Conservation (phyloP, 495 filamentous ascomycete species). For the Entonaema liquescens region DNA sequence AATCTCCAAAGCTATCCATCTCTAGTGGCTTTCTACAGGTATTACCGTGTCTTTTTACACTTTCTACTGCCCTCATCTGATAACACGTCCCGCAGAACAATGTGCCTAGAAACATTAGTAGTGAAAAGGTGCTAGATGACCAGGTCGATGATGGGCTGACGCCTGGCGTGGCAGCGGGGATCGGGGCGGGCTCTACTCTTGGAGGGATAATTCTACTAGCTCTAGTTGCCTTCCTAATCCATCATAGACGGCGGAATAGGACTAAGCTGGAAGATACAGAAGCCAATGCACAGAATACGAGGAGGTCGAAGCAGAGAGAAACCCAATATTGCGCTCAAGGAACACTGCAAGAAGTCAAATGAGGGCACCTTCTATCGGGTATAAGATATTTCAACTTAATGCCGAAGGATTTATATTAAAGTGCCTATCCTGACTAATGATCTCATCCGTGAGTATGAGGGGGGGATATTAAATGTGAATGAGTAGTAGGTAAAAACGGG, state of each 20-base stretch:
- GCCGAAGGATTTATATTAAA: no score
- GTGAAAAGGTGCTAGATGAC: background rate
- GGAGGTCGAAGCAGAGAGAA: conserved; percentile 20
- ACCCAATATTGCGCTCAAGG: background rate
- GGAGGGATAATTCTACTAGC: conserved; percentile 28
- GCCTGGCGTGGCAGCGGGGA: conserved; percentile 17
- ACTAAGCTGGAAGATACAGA: background rate
- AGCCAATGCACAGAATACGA: background rate
- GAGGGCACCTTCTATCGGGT: conserved; percentile 7
- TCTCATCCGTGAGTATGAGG: no score
- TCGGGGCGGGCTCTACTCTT: conserved; percentile 31
- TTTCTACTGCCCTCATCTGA: background rate
- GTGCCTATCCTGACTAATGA: no score
- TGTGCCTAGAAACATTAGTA: background rate
- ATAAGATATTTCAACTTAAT: no score
- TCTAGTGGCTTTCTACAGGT: conserved; percentile 11
- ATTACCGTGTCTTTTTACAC: background rate
- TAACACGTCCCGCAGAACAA: background rate
- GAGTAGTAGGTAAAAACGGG: no score
- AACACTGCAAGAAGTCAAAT: background rate
- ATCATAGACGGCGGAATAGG: conserved; percentile 19
- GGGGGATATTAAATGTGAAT: no score
- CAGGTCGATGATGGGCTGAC: conserved; percentile 5
- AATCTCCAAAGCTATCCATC: conserved; percentile 11
- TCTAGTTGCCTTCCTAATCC: conserved; percentile 24